Base-by-base conservation (phyloP, 192 early-diverging fungal species). In the Kappamyces sp. region DNA sequence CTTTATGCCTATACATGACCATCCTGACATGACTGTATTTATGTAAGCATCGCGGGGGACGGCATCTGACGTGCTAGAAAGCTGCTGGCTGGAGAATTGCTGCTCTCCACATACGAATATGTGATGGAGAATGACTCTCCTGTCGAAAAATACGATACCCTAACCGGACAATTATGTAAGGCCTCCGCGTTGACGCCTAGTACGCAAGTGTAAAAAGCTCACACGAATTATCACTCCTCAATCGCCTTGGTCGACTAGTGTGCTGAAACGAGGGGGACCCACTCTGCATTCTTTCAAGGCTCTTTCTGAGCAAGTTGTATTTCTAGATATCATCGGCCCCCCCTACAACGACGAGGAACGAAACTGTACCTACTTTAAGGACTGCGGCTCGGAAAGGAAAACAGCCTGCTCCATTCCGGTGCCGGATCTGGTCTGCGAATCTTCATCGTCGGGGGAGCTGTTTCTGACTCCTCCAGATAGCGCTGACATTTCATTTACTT, bases 261-360 rank as follows among this genome's bases (percentile, higher is more conserved):
- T 58, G 38, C 69, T 77, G 51, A 38, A 52, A 13, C 58, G 65
- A 4, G 44, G 58, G 6, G 62, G 64, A 32, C 61, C 55, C 3
- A 67, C 53, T 52, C 35, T 75, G 52, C 74, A 75, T 60, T 60
- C 74, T 8, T 75, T 75, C 61, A 61, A 55, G 12, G 70, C 66
- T 31, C 59, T 70, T 10, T 71, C 72, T 6, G 74, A 75, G 46
- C 13, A 49, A n/a, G 74, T 73, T 8, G 65, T 77, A 2, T 32
- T 77, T 5, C 64, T 77, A 6, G 75, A 77, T 61, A 66, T 77
- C 41, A 70, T 77, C 43, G 76, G 76, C 38, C 75, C 75, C 10
- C 75, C 75, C 5, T 77, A 77, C 59, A 68, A 77, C 61, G 69
- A 65, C 33, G 59, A 62, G 12, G 69, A 61, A n/a, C 62, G 74